These are phyloP conservation scores for Symbiodinium pilosum DNA, from an alignment of 73 alveolate species.

Conservation along the genomic window DNA sequence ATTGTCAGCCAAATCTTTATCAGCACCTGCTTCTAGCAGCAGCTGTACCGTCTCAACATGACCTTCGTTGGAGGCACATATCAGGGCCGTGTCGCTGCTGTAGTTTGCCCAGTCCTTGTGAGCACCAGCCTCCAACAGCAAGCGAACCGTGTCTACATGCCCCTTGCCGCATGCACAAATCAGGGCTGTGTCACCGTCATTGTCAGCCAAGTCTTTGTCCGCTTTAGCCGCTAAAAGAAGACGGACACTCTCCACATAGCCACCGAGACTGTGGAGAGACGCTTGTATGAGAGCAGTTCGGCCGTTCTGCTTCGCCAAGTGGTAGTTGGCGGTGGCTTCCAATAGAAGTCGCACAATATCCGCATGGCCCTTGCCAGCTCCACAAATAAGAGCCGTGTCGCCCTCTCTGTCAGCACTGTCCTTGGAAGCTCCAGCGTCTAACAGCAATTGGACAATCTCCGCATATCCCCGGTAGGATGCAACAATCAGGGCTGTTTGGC, in stretches of 20 bases:
- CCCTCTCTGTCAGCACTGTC: background rate
- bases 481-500: background rate
- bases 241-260: background rate
- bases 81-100: background rate
- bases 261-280: background rate
- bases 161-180: background rate
- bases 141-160: background rate
- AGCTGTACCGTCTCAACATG: background rate
- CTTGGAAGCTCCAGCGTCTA: background rate
- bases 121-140: background rate
- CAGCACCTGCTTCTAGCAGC: background rate
- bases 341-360: background rate
- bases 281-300: background rate
- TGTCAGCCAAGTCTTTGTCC: constrained; percentile 9
- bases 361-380: background rate
- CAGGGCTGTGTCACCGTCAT: background rate
- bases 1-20: background rate
- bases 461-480: background rate
- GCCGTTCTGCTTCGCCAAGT: background rate
- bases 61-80: background rate
- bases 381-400: background rate
- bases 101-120: background rate
- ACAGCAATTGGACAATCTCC: background rate
- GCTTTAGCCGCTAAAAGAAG: background rate
- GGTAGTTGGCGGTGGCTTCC: background rate